phyloP scores from a whole-genome alignment of 148 eudicot species.

The Pouteria glomerata region DNA sequence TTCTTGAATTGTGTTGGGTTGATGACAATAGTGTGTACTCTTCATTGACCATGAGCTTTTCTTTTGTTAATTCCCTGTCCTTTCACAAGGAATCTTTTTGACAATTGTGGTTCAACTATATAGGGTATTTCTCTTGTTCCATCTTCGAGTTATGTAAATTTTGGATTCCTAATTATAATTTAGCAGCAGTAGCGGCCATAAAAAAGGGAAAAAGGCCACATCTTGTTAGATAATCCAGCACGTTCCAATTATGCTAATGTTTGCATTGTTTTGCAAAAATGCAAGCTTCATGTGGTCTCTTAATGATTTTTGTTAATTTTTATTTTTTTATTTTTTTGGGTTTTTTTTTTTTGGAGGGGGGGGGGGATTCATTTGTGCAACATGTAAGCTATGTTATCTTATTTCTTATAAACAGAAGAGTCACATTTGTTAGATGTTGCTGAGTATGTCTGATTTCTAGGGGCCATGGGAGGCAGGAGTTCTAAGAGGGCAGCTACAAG shows the following conservation, averaged over 20 bases:
- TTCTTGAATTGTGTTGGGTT: neutral
- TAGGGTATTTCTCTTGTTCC: neutral
- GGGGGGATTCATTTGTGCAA: neutral
- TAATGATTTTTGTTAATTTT: neutral
- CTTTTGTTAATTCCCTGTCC: too few relatives aligned
- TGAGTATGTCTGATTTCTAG: conserved; percentile 16
- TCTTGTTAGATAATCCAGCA: neutral
- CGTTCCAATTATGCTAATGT: neutral
- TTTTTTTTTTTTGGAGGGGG: neutral
- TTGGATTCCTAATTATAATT: neutral
- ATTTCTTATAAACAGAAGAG: neutral
- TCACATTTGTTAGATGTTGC: conserved; percentile 10
- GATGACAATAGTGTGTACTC: neutral
- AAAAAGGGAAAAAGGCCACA: neutral
- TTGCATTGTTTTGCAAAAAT: neutral
- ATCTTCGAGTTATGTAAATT: neutral
- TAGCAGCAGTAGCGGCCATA: neutral
- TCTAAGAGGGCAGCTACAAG: conserved; percentile 37
- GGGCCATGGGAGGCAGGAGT: conserved; percentile 42
- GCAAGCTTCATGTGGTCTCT: neutral
- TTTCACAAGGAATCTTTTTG: neutral
- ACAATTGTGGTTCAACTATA: neutral
- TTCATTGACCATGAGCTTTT: neutral
- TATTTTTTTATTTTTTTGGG: neutral
- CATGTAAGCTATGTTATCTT: neutral